A percentile compares a stretch with the other conserved stretches of the same genome.
phyloP scores from a whole-genome alignment of 2,329 filamentous ascomycete species.

The Juglanconis juglandina region DNA sequence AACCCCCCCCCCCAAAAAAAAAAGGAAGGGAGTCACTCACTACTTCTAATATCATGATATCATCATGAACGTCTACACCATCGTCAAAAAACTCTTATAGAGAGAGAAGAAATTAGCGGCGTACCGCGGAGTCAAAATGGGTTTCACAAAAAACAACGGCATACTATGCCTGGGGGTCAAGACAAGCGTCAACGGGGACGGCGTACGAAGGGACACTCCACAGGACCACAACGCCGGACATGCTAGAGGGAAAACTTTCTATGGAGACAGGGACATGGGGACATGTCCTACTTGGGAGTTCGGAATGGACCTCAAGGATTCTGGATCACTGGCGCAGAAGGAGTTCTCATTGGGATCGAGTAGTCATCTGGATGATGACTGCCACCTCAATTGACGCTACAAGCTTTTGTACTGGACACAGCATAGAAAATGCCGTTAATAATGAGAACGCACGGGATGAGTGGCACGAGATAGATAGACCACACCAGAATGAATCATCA shows the following conservation, averaged over 20 bases:
- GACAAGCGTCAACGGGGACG: neutral
- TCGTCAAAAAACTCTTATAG: conserved; percentile 4
- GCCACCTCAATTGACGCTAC: neutral
- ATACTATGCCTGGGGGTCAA: neutral
- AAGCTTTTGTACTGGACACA: conserved; percentile 3
- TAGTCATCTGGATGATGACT: neutral
- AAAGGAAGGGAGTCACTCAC: neutral
- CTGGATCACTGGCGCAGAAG: neutral
- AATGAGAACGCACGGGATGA: neutral
- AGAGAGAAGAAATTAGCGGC: conserved; percentile 1
- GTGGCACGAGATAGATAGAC: neutral
- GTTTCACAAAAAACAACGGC: neutral
- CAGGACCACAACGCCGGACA: neutral
- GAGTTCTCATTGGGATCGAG: neutral
- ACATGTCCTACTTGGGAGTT: too few relatives aligned
- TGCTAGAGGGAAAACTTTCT: neutral
- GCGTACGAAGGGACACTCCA: neutral
- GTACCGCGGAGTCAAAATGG: conserved; percentile 1
- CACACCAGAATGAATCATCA: neutral
- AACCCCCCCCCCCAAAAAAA: too few relatives aligned
- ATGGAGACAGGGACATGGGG: neutral
- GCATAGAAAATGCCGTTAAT: neutral
- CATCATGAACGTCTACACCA: neutral
- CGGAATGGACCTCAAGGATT: too few relatives aligned
- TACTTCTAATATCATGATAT: neutral